These are phyloP conservation scores for Gynochthodes officinalis DNA, from an alignment of 257 asterid species.

Conservation along the genomic window DNA sequence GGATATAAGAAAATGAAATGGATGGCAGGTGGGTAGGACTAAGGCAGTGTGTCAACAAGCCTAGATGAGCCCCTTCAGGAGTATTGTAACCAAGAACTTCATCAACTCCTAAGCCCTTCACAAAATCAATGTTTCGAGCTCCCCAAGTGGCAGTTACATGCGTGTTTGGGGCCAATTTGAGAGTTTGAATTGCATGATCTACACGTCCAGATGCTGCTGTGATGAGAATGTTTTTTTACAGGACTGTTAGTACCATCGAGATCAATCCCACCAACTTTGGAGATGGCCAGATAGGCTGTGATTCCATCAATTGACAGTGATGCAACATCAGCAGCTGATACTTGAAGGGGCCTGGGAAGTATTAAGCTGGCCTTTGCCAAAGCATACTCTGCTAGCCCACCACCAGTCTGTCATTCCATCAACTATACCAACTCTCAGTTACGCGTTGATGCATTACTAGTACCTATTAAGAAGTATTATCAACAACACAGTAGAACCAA, in stretches of 20 bases:
- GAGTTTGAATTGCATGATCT: constrained; percentile 69
- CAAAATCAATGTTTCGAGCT: constrained; percentile 53
- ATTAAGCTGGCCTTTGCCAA: constrained; percentile 50
- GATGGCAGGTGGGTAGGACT: no score
- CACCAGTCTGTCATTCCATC: constrained; percentile 37
- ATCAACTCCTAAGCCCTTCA: constrained; percentile 65
- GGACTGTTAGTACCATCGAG: constrained; percentile 30
- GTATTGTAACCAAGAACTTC: constrained; percentile 73
- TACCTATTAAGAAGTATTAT: no score
- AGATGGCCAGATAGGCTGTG: constrained; percentile 56
- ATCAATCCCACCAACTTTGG: constrained; percentile 33
- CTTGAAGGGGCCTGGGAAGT: constrained; percentile 39
- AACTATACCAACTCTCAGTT: not conserved
- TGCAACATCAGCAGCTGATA: constrained; percentile 54
- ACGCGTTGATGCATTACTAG: no score
- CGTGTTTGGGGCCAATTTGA: constrained; percentile 55
- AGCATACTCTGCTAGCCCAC: constrained; percentile 64
- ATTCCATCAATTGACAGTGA: constrained; percentile 55
- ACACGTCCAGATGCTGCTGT: constrained; percentile 80
- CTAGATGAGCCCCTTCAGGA: constrained; percentile 55
- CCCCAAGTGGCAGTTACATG: constrained; percentile 78
- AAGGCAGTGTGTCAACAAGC: constrained; percentile 56
- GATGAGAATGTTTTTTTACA: constrained; percentile 43
- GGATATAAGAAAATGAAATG: no score
- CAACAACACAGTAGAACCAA: not conserved